Evolutionary conservation across 345 rosid genomes (phyloP), one percentile per base, ranked within the genome.

Genomic region (Luvunga scandens): DNA sequence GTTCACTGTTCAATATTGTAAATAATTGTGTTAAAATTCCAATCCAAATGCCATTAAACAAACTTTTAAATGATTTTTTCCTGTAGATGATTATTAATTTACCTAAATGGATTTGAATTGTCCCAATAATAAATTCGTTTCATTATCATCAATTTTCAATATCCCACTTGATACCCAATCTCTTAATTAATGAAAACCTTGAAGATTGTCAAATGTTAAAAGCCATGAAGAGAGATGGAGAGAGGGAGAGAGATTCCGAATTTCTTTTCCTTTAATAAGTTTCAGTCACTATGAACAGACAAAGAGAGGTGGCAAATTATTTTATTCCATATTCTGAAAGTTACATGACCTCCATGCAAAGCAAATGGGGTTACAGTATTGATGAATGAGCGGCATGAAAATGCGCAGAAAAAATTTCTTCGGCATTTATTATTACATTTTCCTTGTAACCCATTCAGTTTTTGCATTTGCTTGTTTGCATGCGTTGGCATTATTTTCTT

Each of bases 201-300:
- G 60, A 7, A 56, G 18, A 39, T 1, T 53, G 57, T 5, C 5
- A 18, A 1, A 38, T 9, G 42, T 38, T 38, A 9, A 38, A 38
- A 53, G 22, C 57, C n/a, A 53, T 1, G 22, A 53, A 5, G 22
- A 50, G 14, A 45, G 16, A 45, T 12, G 3, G 10, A 7, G 42
- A 7, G 2, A 50, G 24, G 19, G 42, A 65, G 68, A 33, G 66
- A 36, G 13, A 72, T 34, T 65, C 69, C 65, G 30, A 64, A 36
- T 70, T 75, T 42, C 64, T 42, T 76, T 63, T 75, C 27, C 68
- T 28, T 72, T 63, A 31, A 69, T 25, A 42, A 38, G 38, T 73
- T 66, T 66, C 78, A 84, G 42, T 76, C 60, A 80, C 79, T 72
- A 71, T 75, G 75, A 82, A 81, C 31, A 72, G 81, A 83, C 79